phyloP scores from a whole-genome alignment of 306 rosid genomes.

The Fragaria nilgerrensis region DNA sequence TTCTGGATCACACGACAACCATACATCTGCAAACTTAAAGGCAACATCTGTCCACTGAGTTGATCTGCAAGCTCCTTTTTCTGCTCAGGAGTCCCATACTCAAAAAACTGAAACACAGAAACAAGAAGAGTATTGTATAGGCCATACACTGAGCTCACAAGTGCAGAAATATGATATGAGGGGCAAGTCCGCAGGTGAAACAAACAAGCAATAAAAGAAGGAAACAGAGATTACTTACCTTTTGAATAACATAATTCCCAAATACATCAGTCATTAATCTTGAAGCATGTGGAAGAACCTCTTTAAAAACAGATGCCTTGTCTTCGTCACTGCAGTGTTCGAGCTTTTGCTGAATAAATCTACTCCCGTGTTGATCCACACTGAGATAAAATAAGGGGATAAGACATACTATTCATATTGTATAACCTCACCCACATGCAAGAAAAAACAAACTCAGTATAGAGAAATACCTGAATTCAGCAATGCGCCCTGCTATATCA shows the following conservation, averaged over 20 bases:
- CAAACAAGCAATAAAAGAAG: background rate
- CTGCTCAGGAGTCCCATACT: conserved; percentile 59
- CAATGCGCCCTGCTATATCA: conserved; percentile 53
- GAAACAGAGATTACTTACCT: conserved; percentile 33
- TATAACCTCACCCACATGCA: conserved; percentile 11
- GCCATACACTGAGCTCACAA: conserved; percentile 9
- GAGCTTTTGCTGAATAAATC: conserved; percentile 73
- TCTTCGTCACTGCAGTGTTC: conserved; percentile 55
- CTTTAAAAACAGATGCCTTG: conserved; percentile 57
- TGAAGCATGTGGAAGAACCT: conserved; percentile 56
- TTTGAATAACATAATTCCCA: conserved; percentile 72
- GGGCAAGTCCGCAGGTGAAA: background rate
- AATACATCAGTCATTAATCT: conserved; percentile 61
- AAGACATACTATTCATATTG: conserved; percentile 16
- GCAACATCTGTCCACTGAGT: conserved; percentile 50
- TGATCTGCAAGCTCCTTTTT: conserved; percentile 53
- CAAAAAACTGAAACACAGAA: conserved; percentile 45
- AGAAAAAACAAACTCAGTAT: conserved; percentile 9
- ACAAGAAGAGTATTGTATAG: conserved; percentile 6
- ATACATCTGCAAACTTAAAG: conserved; percentile 72
- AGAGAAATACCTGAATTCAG: conserved; percentile 55
- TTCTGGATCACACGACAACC: conserved; percentile 84
- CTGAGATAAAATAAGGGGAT: conserved; percentile 34
- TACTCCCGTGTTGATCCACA: conserved; percentile 76
- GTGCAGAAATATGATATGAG: background rate